phyloP scores from a whole-genome alignment of 2,329 filamentous ascomycete genomes.

The Chalaropsis ovoidea region DNA sequence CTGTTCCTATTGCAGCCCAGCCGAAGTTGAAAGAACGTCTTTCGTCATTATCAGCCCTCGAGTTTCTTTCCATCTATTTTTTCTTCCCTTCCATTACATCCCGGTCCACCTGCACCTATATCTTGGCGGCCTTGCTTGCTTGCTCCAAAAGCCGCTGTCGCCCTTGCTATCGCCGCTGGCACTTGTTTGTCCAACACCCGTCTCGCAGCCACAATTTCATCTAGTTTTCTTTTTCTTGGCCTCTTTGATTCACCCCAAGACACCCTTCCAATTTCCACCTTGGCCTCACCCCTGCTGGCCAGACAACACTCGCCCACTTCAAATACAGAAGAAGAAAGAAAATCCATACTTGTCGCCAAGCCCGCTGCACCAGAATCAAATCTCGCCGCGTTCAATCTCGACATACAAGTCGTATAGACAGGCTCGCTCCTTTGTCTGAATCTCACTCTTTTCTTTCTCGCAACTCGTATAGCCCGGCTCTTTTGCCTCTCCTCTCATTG shows the following conservation, averaged over 20 bases:
- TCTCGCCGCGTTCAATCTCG: no score
- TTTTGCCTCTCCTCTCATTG: neutral
- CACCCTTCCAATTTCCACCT: constrained; percentile 15
- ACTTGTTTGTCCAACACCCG: neutral
- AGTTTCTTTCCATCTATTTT: neutral
- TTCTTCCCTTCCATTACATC: neutral
- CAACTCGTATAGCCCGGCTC: no score
- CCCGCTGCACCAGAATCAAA: no score
- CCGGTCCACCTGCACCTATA: neutral
- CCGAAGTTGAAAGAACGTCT: neutral
- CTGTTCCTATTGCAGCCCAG: no score
- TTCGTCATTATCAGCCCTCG: neutral
- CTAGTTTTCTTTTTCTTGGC: neutral
- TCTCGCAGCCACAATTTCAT: constrained; percentile 3
- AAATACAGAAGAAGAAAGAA: neutral
- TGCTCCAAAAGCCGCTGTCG: neutral
- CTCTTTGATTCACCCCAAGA: constrained; percentile 11
- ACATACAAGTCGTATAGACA: no score
- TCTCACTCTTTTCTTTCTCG: no score
- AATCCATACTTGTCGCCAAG: no score
- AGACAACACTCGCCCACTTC: neutral
- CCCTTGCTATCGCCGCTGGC: neutral
- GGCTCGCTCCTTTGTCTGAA: no score
- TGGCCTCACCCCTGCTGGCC: neutral
- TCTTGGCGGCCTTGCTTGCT: neutral